phyloP scores from a whole-genome alignment of 805 yeast genomes.

The Osmozyma mogii region DNA sequence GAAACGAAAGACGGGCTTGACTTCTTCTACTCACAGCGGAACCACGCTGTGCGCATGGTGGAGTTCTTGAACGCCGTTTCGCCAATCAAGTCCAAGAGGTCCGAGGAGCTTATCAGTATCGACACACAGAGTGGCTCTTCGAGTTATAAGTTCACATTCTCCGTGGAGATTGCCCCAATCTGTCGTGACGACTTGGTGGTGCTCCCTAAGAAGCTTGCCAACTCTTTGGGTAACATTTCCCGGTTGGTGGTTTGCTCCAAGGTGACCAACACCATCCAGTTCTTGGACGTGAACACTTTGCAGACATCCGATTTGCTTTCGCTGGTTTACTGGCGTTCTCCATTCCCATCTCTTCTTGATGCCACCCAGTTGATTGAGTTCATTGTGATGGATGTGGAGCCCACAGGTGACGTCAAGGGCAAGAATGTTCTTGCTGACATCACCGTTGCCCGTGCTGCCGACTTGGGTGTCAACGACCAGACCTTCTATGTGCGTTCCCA shows the following conservation, averaged over 20 bases:
- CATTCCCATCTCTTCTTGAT: constrained; percentile 72
- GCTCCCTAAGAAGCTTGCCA: constrained; percentile 80
- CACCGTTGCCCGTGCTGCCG: constrained; percentile 83
- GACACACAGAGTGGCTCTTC: constrained; percentile 90
- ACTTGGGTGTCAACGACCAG: constrained; percentile 78
- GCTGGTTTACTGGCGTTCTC: constrained; percentile 68
- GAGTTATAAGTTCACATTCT: constrained; percentile 81
- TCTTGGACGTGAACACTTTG: constrained; percentile 76
- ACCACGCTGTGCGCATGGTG: constrained; percentile 89
- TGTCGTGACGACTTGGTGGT: constrained; percentile 96
- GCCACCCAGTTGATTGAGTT: constrained; percentile 75
- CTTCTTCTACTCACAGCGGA: constrained; percentile 80
- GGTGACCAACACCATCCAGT: constrained; percentile 74
- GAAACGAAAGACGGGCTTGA: constrained; percentile 93
- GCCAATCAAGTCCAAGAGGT: constrained; percentile 74
- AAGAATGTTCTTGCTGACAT: constrained; percentile 81
- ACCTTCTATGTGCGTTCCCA: constrained; percentile 84
- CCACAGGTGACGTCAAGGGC: constrained; percentile 73
- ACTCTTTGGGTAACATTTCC: constrained; percentile 72
- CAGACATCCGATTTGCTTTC: constrained; percentile 71
- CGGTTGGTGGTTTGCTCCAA: constrained; percentile 80
- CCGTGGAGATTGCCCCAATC: constrained; percentile 91
- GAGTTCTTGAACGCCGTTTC: constrained; percentile 81
- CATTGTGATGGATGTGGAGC: constrained; percentile 88
- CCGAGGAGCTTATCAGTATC: constrained; percentile 84